Base-by-base conservation (phyloP, 2,329 filamentous ascomycete species). In the Saccharata proteae region DNA sequence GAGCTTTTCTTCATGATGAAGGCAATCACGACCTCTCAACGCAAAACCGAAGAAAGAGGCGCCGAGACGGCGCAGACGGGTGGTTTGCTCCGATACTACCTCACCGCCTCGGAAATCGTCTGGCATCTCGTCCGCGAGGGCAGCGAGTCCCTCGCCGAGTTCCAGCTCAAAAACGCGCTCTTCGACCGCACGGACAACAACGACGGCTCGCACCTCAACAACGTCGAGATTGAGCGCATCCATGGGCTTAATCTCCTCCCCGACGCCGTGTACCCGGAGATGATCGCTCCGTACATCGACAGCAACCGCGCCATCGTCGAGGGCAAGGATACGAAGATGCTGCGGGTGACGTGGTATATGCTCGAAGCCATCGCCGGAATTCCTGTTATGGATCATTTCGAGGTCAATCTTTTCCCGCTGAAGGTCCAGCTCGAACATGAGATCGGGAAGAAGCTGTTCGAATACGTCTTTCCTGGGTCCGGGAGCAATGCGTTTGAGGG, bases 1-100 rank as follows among this genome's bases (percentile, higher is more conserved):
- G 92, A 99, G 55, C 61, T 99, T 6, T 99, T 98, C 67, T 98
- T 98, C 61, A 81, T 98, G 65, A 96, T 98, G 90, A 96, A 98
- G 48, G 92, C 90, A 22, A 98, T 98, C 51, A 98, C 90, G 2
- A 92, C 85, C 3, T 92, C 88, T 4, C 90, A 98, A 56, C 71
- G 85, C 37, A 90, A 86, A 51, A 77, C 75, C 40, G 75, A 80
- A 30, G 84, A 93, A 38, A 47, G 54, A 16, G 71, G 71, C 27
- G 57, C 58, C 21, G 54, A 62, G 32, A 65, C 74, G 29, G 73
- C 75, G 5, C 72, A 84, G 40, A 79, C 77, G 35, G 86, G 74
- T 37, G 85, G 85, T 5, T 64, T 94, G 23, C 57, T 98, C 32
- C 78, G 83, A 44, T 94, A 88, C 80, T 90, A 84, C 51, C 84